These are phyloP conservation scores for Aspergillus puulaauensis DNA, from an alignment of 2,329 filamentous ascomycete species.

Conservation along the genomic window DNA sequence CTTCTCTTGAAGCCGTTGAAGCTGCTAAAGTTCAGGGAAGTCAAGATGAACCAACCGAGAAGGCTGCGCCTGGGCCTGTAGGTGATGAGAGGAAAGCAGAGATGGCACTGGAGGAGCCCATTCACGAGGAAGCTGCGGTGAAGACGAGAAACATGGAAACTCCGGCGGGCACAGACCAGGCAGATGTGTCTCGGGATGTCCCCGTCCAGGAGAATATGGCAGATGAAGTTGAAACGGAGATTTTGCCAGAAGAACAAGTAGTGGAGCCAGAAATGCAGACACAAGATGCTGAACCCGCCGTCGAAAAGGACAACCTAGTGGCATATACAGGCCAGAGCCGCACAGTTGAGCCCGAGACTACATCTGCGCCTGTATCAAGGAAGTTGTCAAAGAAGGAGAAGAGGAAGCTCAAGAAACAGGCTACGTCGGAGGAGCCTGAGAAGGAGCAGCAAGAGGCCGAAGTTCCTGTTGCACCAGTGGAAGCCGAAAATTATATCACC, in stretches of 20 bases:
- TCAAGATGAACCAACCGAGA: slow-evolving; percentile 5
- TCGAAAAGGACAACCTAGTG: not conserved
- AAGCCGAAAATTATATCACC: slow-evolving; percentile 1
- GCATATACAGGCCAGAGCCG: not conserved
- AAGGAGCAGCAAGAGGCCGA: slow-evolving; percentile 9
- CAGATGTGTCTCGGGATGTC: not conserved
- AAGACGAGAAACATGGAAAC: not conserved
- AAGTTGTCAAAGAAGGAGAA: slow-evolving; percentile 41
- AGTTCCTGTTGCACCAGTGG: not conserved
- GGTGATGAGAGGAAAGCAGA: not conserved
- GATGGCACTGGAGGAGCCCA: not conserved
- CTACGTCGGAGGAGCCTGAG: slow-evolving; percentile 8
- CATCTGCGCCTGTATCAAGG: slow-evolving; percentile 16
- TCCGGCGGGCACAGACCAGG: not conserved
- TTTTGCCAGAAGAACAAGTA: not conserved
- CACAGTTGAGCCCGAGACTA: slow-evolving; percentile 1
- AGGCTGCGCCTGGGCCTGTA: not conserved
- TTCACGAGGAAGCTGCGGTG: not conserved
- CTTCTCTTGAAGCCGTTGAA: not conserved
- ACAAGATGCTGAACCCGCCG: not conserved
- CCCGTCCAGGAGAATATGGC: not conserved
- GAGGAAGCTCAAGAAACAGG: slow-evolving; percentile 31
- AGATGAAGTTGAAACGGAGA: not conserved
- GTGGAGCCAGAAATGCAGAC: not conserved
- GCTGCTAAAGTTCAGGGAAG: not conserved